These are phyloP conservation scores for Tulasnella sp. DNA, from an alignment of 768 basidiomycete species.

Conservation along the genomic window DNA sequence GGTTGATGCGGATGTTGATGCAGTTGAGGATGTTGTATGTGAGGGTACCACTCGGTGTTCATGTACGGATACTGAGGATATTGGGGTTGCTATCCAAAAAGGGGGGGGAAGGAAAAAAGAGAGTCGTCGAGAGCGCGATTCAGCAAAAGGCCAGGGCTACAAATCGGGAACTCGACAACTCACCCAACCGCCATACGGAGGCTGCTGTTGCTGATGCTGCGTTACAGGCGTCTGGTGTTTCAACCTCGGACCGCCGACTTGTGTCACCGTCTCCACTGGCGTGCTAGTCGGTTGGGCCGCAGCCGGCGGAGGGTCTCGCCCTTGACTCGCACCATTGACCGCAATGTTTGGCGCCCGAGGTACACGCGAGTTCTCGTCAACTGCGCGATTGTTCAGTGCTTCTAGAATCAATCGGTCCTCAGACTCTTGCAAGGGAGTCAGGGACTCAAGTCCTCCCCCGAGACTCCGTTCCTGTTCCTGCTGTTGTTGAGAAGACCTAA, in stretches of 20 bases:
- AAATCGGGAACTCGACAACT: background rate
- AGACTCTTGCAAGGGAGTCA: too few relatives aligned
- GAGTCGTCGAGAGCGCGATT: constrained; percentile 30
- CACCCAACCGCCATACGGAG: constrained; percentile 9
- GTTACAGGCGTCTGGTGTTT: background rate
- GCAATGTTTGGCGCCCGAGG: background rate
- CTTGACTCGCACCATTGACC: background rate
- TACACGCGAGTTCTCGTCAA: background rate
- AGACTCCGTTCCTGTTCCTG: too few relatives aligned
- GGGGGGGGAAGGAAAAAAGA: background rate
- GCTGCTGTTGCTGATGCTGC: constrained; percentile 14
- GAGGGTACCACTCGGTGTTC: constrained; percentile 54
- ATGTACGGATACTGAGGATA: constrained; percentile 32
- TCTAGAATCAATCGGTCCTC: too few relatives aligned
- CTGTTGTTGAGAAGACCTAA: too few relatives aligned
- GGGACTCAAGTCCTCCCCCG: too few relatives aligned
- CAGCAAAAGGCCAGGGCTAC: too few relatives aligned
- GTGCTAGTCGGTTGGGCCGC: background rate
- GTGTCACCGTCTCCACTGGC: background rate
- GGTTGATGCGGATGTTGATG: constrained; percentile 44
- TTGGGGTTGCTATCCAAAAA: background rate
- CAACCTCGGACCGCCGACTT: constrained; percentile 1
- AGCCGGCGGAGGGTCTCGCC: background rate
- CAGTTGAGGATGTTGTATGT: constrained; percentile 47
- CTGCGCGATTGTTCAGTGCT: too few relatives aligned